These are phyloP conservation scores for Phyllosticta citrichinensis DNA, from an alignment of 2,329 filamentous ascomycete genomes.

Conservation along the genomic window DNA sequence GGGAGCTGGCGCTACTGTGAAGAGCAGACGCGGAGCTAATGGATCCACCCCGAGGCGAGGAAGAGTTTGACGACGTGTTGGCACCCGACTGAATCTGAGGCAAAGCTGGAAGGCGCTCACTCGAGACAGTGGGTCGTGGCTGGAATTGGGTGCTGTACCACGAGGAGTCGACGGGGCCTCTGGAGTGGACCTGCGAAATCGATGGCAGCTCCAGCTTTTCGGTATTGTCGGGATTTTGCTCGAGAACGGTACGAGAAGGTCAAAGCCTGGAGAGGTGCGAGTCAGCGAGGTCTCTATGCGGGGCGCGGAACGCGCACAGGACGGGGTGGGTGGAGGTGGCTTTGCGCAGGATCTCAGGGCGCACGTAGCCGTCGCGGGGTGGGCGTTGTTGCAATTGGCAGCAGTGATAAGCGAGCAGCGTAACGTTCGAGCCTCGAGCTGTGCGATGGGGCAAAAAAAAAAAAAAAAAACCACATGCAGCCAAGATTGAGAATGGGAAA, in stretches of 20 bases:
- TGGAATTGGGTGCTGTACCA: conserved; percentile 60
- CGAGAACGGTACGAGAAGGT: conserved; percentile 8
- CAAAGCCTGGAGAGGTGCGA: conserved; percentile 1
- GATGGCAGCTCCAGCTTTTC: conserved; percentile 92
- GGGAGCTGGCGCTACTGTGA: conserved; percentile 42
- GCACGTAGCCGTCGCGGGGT: conserved; percentile 7
- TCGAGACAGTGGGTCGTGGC: conserved; percentile 57
- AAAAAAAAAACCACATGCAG: conserved; percentile 16
- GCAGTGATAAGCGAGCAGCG: conserved; percentile 4
- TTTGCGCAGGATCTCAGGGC: conserved; percentile 10
- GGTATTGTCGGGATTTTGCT: conserved; percentile 41
- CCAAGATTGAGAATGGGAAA: conserved; percentile 17
- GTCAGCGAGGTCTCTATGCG: conserved; percentile 13
- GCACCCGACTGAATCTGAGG: conserved; percentile 56
- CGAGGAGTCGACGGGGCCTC: conserved; percentile 60
- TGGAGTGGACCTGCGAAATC: conserved; percentile 72
- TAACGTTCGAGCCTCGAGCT: conserved; percentile 22
- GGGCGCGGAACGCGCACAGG: not conserved
- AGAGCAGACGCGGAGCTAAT: conserved; percentile 50
- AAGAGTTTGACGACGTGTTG: conserved; percentile 58
- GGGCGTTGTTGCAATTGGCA: not conserved
- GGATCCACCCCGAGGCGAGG: conserved; percentile 67
- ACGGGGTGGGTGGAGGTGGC: conserved; percentile 14
- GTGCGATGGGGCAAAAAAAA: conserved; percentile 16
- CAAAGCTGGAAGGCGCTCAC: conserved; percentile 62